Evolutionary conservation across 73 alveolate species (phyloP).

Genomic region (Uronychia binucleata): DNA sequence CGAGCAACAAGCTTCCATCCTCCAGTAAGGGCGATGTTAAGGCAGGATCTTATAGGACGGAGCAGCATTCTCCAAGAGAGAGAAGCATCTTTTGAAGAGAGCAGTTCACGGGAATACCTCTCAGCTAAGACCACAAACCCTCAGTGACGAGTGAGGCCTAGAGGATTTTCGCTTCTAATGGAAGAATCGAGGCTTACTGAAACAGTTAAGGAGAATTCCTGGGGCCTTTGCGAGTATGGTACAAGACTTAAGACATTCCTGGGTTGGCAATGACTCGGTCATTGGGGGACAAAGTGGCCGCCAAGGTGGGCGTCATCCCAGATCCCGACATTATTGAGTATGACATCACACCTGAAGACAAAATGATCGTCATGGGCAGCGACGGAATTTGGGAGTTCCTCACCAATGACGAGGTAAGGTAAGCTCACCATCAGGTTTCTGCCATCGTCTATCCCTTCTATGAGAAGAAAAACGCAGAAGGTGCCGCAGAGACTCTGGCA

Average conservation of each 20-base stretch:
- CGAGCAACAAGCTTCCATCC: no score
- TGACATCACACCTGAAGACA: slow-evolving; percentile 59
- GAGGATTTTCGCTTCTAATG: slow-evolving; percentile 86
- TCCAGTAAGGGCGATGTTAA: no score
- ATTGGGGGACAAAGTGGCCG: slow-evolving; percentile 73
- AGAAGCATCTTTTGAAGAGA: background rate
- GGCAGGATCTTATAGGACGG: background rate
- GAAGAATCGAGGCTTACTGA: slow-evolving; percentile 87
- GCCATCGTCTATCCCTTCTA: slow-evolving; percentile 47
- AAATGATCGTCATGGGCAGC: slow-evolving; percentile 65
- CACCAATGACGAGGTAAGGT: slow-evolving; percentile 69
- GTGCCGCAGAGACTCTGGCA: slow-evolving; percentile 31
- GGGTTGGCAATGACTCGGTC: slow-evolving; percentile 84
- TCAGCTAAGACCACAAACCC: slow-evolving; percentile 91
- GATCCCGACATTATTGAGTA: slow-evolving; percentile 61
- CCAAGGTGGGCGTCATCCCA: slow-evolving; percentile 65
- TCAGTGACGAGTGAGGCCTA: slow-evolving; percentile 85
- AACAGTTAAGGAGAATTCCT: slow-evolving; percentile 57
- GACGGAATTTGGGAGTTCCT: slow-evolving; percentile 94
- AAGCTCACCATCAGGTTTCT: slow-evolving; percentile 28
- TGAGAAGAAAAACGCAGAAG: slow-evolving; percentile 23
- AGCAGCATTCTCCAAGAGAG: background rate
- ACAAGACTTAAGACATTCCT: slow-evolving; percentile 48
- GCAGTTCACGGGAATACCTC: slow-evolving; percentile 2
- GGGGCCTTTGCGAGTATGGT: slow-evolving; percentile 79